phyloP scores from a whole-genome alignment of 176 grass and related monocot genomes.

The Aegilops tauschii region DNA sequence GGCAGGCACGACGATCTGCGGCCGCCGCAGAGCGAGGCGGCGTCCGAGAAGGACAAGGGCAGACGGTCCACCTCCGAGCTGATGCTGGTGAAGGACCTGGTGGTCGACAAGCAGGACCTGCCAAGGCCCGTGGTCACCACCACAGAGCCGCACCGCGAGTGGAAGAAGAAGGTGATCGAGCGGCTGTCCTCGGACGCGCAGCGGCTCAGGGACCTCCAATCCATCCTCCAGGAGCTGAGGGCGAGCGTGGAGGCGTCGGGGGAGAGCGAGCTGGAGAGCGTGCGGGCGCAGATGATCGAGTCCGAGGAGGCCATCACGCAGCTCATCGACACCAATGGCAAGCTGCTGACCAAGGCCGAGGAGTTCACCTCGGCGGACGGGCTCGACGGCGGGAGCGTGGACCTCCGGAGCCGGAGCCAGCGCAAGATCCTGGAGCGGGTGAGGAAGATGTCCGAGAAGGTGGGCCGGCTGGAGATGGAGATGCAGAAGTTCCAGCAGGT shows the following conservation, averaged over 20 bases:
- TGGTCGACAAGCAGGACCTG: constrained; percentile 71
- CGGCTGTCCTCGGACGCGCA: constrained; percentile 59
- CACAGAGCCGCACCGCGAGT: constrained; percentile 53
- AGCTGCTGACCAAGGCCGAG: constrained; percentile 68
- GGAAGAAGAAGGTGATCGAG: constrained; percentile 76
- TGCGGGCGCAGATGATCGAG: constrained; percentile 57
- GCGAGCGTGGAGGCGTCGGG: constrained; percentile 44
- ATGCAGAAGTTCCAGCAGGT: constrained; percentile 67
- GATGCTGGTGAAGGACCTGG: constrained; percentile 70
- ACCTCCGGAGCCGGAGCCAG: constrained; percentile 63
- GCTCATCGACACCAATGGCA: constrained; percentile 75
- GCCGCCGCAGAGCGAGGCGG: constrained; percentile 30
- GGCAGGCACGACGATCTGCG: constrained; percentile 19
- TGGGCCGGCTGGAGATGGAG: constrained; percentile 66
- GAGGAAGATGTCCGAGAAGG: constrained; percentile 82
- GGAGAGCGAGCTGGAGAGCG: constrained; percentile 49
- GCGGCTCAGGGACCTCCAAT: constrained; percentile 56
- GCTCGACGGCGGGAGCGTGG: constrained; percentile 24
- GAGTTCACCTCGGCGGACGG: constrained; percentile 45
- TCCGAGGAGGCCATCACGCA: constrained; percentile 66
- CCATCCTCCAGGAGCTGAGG: constrained; percentile 61
- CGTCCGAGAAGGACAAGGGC: constrained; percentile 28
- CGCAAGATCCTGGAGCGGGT: constrained; percentile 75
- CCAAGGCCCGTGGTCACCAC: not conserved
- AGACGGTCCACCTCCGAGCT: constrained; percentile 47